A percentile compares a stretch with the other conserved stretches of the same genome.
phyloP scores from a whole-genome alignment of 192 early-diverging fungal species.

The Lunasporangiospora selenospora region DNA sequence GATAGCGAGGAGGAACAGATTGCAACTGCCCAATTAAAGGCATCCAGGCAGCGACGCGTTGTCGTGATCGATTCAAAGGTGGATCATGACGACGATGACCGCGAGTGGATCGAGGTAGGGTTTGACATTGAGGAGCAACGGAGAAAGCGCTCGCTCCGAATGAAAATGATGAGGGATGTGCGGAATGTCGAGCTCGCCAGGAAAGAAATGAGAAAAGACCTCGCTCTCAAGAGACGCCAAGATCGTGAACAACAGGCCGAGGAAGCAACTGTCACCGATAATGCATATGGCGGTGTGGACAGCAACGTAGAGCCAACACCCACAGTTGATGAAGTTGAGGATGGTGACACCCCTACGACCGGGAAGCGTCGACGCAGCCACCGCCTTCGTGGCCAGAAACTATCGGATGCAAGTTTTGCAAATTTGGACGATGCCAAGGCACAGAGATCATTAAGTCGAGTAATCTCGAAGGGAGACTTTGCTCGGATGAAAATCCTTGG shows the following conservation, averaged over 20 bases:
- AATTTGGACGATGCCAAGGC: constrained; percentile 57
- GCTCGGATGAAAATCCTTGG: constrained; percentile 84
- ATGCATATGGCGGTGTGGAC: no score
- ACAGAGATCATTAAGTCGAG: constrained; percentile 50
- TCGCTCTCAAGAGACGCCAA: neutral
- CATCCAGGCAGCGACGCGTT: constrained; percentile 14
- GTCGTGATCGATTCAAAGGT: constrained; percentile 30
- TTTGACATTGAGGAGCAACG: constrained; percentile 33
- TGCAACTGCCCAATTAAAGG: neutral
- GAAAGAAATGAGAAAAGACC: neutral
- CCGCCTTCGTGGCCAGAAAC: constrained; percentile 3
- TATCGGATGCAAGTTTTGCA: constrained; percentile 48
- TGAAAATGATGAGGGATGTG: constrained; percentile 9
- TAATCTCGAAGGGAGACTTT: constrained; percentile 85
- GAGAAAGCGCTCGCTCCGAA: constrained; percentile 18
- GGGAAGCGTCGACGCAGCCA: neutral
- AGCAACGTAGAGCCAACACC: no score
- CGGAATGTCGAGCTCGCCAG: constrained; percentile 15
- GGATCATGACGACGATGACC: constrained; percentile 9
- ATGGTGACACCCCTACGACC: neutral
- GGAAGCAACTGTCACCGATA: no score
- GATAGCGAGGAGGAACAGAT: constrained; percentile 30
- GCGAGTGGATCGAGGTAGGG: constrained; percentile 35
- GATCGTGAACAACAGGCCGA: neutral
- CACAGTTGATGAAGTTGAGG: constrained; percentile 19